Percentiles rank a stretch among this genome's conserved stretches.
phyloP scores from a whole-genome alignment of 2,329 filamentous ascomycete species.

The Rosellinia necatrix region DNA sequence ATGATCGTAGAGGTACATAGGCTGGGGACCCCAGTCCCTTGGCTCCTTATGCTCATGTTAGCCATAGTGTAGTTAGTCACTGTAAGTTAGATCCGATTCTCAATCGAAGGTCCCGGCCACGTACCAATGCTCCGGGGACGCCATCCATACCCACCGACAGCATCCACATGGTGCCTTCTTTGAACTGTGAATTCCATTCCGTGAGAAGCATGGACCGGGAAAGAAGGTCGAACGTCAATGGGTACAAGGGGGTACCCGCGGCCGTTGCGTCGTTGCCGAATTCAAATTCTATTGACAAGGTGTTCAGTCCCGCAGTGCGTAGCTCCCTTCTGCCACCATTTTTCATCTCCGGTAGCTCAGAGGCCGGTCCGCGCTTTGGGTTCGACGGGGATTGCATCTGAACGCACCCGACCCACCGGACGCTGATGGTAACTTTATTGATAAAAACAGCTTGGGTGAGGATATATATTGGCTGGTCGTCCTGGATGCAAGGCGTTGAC shows the following conservation, averaged over 20 bases:
- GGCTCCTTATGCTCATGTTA: constrained; percentile 4
- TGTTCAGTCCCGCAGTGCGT: neutral
- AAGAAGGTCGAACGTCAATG: neutral
- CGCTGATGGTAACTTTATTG: neutral
- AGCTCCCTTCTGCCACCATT: neutral
- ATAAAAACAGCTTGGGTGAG: neutral
- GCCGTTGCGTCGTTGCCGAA: neutral
- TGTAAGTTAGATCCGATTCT: neutral
- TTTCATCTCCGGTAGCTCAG: neutral
- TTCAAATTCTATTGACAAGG: neutral
- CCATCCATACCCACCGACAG: neutral
- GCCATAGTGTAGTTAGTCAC: too few species aligned
- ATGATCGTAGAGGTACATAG: constrained; percentile 3
- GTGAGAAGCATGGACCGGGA: neutral
- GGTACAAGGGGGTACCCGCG: neutral
- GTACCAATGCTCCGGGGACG: neutral
- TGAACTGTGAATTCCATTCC: constrained; percentile 5
- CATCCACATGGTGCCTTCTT: neutral
- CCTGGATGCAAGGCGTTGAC: neutral
- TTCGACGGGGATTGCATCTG: constrained; percentile 1
- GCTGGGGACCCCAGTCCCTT: neutral
- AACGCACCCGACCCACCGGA: neutral
- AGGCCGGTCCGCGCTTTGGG: neutral
- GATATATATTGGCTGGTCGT: constrained; percentile 1
- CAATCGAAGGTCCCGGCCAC: neutral